These are phyloP conservation scores for Podila epigama DNA, from an alignment of 192 early-diverging fungal genomes.

Conservation along the genomic window DNA sequence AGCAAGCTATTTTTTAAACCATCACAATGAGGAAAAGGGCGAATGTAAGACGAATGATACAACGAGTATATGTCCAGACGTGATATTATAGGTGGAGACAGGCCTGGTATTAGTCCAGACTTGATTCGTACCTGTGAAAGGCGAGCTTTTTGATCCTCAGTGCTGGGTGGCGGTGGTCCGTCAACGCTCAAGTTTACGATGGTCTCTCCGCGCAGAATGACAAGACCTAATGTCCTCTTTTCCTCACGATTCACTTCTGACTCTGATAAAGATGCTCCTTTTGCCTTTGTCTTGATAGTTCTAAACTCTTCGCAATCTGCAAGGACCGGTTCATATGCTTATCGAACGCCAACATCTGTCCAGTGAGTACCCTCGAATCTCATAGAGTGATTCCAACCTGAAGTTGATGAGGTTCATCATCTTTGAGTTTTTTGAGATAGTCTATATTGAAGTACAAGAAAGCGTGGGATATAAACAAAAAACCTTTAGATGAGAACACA, in stretches of 20 bases:
- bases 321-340: conserved; percentile 99
- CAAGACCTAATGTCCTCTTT: conserved; percentile 91
- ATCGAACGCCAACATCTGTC: conserved; percentile 99
- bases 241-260: conserved; percentile 80
- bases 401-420: conserved; percentile 96
- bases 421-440: conserved; percentile 82
- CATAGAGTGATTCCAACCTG: conserved; percentile 90
- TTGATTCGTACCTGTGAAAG: conserved; percentile 49
- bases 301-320: conserved; percentile 98
- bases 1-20: conserved; percentile 26
- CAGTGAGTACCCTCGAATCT: conserved; percentile 91
- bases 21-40: no score
- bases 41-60: not conserved
- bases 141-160: conserved; percentile 57
- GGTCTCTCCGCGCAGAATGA: conserved; percentile 93
- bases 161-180: conserved; percentile 80
- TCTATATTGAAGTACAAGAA: no score
- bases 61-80: no score
- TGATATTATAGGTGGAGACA: no score
- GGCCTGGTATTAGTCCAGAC: no score
- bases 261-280: conserved; percentile 51
- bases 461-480: no score
- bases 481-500: no score
- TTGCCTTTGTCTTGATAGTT: conserved; percentile 81
- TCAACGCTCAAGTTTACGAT: conserved; percentile 93